phyloP scores from a whole-genome alignment of 2,329 filamentous ascomycete genomes.

The Xylariaceae sp. region DNA sequence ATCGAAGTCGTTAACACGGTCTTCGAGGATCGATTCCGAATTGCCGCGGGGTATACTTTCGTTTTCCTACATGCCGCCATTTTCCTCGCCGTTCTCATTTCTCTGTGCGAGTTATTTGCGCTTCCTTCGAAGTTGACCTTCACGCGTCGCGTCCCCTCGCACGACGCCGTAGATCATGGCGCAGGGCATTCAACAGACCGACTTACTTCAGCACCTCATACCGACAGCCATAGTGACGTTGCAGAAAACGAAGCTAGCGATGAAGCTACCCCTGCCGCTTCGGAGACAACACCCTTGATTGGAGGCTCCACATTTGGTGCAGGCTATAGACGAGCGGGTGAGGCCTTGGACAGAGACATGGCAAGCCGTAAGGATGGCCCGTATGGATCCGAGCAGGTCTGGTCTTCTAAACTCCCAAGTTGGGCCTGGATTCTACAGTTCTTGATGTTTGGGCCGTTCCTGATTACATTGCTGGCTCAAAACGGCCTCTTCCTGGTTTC shows the following conservation, averaged over 20 bases:
- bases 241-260: constrained; percentile 25
- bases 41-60: constrained; percentile 75
- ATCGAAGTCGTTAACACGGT: constrained; percentile 69
- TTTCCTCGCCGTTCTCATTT: constrained; percentile 69
- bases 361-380: constrained; percentile 31
- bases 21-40: constrained; percentile 67
- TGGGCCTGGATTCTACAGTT: constrained; percentile 91
- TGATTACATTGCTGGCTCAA: constrained; percentile 71
- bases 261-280: constrained; percentile 32
- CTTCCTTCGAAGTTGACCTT: constrained; percentile 68
- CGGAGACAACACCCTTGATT: constrained; percentile 69
- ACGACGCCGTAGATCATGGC: constrained; percentile 35
- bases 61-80: constrained; percentile 73
- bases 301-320: constrained; percentile 61
- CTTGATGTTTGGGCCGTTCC: constrained; percentile 70
- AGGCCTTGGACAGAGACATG: constrained; percentile 33
- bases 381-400: constrained; percentile 73
- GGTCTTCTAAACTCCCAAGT: constrained; percentile 72
- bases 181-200: constrained; percentile 29
- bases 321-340: constrained; percentile 48
- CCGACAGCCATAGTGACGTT: constrained; percentile 21
- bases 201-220: constrained; percentile 25
- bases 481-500: constrained; percentile 67
- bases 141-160: constrained; percentile 51
- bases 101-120: constrained; percentile 73